Evolutionary conservation across 495 filamentous ascomycete species (phyloP), one percentile per base, ranked within the genome.

Genomic region (Aspergillus egyptiacus): DNA sequence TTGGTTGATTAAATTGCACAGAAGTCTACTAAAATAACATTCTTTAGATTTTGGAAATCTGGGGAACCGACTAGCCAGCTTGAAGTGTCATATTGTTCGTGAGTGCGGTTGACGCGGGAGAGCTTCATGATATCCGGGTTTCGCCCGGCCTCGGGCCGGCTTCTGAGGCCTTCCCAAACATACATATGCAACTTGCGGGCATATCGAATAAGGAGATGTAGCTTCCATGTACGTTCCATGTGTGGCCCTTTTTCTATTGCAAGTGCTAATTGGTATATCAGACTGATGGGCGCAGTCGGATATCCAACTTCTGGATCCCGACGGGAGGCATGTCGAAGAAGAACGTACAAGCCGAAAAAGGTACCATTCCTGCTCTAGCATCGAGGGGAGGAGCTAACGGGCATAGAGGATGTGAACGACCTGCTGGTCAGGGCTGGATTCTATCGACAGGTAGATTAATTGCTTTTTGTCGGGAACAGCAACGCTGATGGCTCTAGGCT

Each of bases 341-440:
- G 46, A 63, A 76, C 17, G 63, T 65, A 46, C 72, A 80, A 59
- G 69, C 68, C 58, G 66, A 67, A 58, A 68, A 60, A 49, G 63
- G 63, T 30, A 51, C 11, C 30, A 38, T 35, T 8, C 2, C 15
- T 17, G 13, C 4, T 15, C 18, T 13, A 24, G 0, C 22, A 1
- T 39, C 13, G 22, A n/a, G 6, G 6, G 14, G 20, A 20, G 23
- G 13, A 17, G 42, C 50, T 49, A 25, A 55, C 15, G 18, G 24
- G 1, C 25, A 8, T 53, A 76, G 71, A 73, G 74, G 85, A 89
- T 70, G 78, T 79, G 33, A 83, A 95, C 67, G 74, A 82, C 7
- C 79, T 86, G 27, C 73, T 97, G 28, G 66, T 93, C 11, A 75
- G 84, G 47, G 85, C 82, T 28, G 90, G 91, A 1, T 95, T 87